These are phyloP conservation scores for Cutaneotrichosporon sp. DNA, from an alignment of 1,284 basidiomycete species.

Conservation along the genomic window DNA sequence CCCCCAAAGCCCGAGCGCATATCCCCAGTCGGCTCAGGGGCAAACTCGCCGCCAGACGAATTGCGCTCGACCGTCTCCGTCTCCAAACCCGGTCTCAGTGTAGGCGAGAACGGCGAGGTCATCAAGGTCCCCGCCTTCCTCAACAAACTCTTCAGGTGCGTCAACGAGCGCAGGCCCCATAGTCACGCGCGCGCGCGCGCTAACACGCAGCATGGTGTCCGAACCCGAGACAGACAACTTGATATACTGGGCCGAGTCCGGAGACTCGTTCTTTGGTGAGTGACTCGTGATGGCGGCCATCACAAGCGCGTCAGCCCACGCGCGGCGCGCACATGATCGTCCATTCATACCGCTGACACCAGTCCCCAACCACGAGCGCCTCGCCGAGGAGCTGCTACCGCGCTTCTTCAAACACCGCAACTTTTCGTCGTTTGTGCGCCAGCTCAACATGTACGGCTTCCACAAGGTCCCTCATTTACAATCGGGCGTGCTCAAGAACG, in stretches of 20 bases:
- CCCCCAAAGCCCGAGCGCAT: constrained; percentile 20
- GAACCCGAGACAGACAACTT: constrained; percentile 77
- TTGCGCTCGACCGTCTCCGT: constrained; percentile 22
- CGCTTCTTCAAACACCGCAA: constrained; percentile 97
- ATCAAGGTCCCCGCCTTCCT: constrained; percentile 75
- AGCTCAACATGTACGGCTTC: constrained; percentile 97
- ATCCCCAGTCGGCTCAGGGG: constrained; percentile 22
- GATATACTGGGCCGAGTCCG: constrained; percentile 85
- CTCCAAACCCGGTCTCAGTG: constrained; percentile 42
- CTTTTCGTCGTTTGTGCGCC: constrained; percentile 90
- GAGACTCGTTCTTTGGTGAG: constrained; percentile 86
- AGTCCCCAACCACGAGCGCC: constrained; percentile 93
- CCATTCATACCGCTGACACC: constrained; percentile 1
- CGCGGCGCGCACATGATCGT: background rate
- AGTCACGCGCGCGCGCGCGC: background rate
- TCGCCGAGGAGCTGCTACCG: constrained; percentile 86
- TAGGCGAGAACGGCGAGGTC: constrained; percentile 51
- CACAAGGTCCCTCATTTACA: constrained; percentile 95
- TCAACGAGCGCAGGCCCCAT: constrained; percentile 27
- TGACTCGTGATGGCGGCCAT: constrained; percentile 19
- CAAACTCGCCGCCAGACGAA: constrained; percentile 4
- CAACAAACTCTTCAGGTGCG: constrained; percentile 87
- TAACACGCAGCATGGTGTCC: constrained; percentile 75
- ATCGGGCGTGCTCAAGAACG: constrained; percentile 82
- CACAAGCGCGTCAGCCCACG: background rate